Conservation (phyloP, 331 rosid genomes). For the Saraca asoca region DNA sequence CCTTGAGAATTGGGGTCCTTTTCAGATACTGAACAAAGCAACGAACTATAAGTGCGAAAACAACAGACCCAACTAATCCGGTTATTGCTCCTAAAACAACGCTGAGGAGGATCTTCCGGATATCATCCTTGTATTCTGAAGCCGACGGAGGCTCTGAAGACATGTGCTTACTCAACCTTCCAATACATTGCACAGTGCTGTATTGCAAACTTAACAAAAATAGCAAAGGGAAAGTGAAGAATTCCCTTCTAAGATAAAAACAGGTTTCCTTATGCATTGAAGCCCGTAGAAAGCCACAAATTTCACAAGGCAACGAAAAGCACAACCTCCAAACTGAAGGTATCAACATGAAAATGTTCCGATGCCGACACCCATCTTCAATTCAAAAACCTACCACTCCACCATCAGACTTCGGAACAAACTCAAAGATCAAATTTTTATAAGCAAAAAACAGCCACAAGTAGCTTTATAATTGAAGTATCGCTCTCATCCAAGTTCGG, state of each 20-base stretch:
- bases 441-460: background rate
- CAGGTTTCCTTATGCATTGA: constrained; percentile 40
- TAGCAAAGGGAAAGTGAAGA: constrained; percentile 46
- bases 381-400: constrained; percentile 9
- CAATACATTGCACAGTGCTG: constrained; percentile 56
- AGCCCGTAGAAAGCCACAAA: constrained; percentile 35
- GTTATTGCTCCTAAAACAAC: constrained; percentile 62
- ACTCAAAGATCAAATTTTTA: constrained; percentile 26
- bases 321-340: constrained; percentile 26
- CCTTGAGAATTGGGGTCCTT: constrained; percentile 84
- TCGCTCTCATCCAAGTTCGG: too few species aligned
- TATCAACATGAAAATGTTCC: constrained; percentile 20
- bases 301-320: constrained; percentile 4
- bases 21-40: constrained; percentile 68
- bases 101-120: constrained; percentile 64
- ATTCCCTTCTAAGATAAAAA: constrained; percentile 28
- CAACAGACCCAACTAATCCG: constrained; percentile 62
- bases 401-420: constrained; percentile 28
- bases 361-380: constrained; percentile 24
- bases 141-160: constrained; percentile 55
- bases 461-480: background rate
- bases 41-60: constrained; percentile 70
- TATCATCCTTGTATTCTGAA: constrained; percentile 41
- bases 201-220: constrained; percentile 42
- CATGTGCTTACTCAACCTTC: constrained; percentile 44